A percentile compares a stretch with the other conserved stretches of the same genome.
Evolutionary conservation across 192 early-diverging fungal species (phyloP).

Genomic region (Umbelopsis isabellina): DNA sequence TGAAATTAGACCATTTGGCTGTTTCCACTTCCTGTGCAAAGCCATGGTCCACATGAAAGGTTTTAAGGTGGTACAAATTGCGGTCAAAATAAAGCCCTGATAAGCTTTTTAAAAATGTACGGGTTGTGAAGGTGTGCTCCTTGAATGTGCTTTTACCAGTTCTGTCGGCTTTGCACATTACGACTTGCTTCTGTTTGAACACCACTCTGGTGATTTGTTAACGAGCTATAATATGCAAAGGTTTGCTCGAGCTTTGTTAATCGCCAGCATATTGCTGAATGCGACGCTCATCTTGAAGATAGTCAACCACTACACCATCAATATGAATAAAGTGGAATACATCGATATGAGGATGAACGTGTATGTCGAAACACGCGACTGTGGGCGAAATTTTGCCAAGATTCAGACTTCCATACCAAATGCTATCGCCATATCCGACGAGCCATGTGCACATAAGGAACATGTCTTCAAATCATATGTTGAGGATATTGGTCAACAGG

Average conservation of each 20-base stretch:
- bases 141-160: too few species aligned
- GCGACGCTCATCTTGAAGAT: constrained; percentile 1
- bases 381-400: not conserved
- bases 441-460: not conserved
- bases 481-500: not conserved
- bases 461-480: constrained; percentile 1
- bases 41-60: too few species aligned
- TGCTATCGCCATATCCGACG: not conserved
- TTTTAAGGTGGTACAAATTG: too few species aligned
- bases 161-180: too few species aligned
- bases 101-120: too few species aligned
- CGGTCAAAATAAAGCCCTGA: too few species aligned
- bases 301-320: constrained; percentile 6
- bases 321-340: not conserved
- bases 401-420: not conserved
- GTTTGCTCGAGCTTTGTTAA: not conserved
- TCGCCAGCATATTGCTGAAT: not conserved
- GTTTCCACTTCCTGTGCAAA: too few species aligned
- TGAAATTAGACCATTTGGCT: too few species aligned
- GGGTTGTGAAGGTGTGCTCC: too few species aligned
- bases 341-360: not conserved
- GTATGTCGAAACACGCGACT: constrained; percentile 1
- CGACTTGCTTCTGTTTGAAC: too few species aligned
- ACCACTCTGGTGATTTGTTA: too few species aligned
- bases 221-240: not conserved